These are phyloP conservation scores for Xylaria scruposa DNA, from an alignment of 495 filamentous ascomycete genomes.

Conservation along the genomic window DNA sequence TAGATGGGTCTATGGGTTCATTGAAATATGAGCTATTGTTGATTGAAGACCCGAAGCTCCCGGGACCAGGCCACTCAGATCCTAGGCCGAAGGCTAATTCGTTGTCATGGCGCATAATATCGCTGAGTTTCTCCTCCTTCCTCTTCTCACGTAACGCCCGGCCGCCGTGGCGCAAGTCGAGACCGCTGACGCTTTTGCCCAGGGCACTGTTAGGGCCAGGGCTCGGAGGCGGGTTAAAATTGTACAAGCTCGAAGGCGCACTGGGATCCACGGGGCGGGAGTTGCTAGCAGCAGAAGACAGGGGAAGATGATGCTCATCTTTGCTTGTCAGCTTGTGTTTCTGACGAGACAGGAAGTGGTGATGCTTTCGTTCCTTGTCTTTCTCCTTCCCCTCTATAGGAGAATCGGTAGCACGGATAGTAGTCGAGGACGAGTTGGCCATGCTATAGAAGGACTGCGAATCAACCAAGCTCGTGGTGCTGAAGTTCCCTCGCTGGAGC, in stretches of 20 bases:
- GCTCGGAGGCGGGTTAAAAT: constrained; percentile 70
- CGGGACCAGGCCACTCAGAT: constrained; percentile 61
- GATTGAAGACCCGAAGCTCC: constrained; percentile 53
- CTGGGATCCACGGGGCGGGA: constrained; percentile 84
- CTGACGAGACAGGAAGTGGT: constrained; percentile 88
- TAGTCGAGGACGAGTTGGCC: constrained; percentile 83
- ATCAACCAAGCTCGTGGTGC: constrained; percentile 78
- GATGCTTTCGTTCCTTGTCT: constrained; percentile 74
- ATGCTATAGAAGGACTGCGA: constrained; percentile 80
- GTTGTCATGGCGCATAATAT: constrained; percentile 41
- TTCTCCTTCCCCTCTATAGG: constrained; percentile 49
- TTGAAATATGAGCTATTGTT: constrained; percentile 48
- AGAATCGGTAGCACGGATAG: constrained; percentile 64
- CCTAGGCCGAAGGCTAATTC: constrained; percentile 40
- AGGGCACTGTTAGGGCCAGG: constrained; percentile 72
- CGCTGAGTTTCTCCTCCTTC: constrained; percentile 76
- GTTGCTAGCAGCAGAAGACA: constrained; percentile 91
- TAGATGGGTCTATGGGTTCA: constrained; percentile 56
- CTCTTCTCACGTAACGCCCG: constrained; percentile 87
- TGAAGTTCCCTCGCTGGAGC: constrained; percentile 73
- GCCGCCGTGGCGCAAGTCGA: constrained; percentile 86
- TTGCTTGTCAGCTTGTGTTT: constrained; percentile 88
- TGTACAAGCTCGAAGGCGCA: constrained; percentile 84
- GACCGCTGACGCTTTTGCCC: constrained; percentile 77
- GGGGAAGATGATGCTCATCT: constrained; percentile 77